Percentiles rank a stretch among this genome's conserved stretches.
phyloP scores from a whole-genome alignment of 331 rosid species.

The Quercus tomentella region DNA sequence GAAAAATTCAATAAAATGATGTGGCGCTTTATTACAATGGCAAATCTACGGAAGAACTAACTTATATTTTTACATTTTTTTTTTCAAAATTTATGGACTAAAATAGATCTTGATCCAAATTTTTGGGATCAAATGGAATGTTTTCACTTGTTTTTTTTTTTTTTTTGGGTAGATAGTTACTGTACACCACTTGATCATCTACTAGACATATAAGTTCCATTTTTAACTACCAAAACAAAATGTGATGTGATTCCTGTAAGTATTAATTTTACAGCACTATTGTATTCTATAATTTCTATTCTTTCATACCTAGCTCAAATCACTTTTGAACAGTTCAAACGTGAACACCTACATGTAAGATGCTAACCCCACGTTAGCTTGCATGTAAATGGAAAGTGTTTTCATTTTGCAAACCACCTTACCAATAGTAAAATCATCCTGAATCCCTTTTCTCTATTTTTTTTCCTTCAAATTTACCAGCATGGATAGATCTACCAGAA shows the following conservation, averaged over 20 bases:
- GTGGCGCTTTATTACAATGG: too few species aligned
- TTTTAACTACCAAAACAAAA: background rate
- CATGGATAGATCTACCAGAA: slow-evolving; percentile 51
- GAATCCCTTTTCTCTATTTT: background rate
- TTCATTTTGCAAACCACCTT: background rate
- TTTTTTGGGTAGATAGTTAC: background rate
- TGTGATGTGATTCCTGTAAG: background rate
- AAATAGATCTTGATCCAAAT: too few species aligned
- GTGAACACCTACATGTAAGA: slow-evolving; percentile 39
- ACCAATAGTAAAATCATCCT: background rate
- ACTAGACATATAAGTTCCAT: too few species aligned
- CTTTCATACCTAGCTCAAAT: background rate
- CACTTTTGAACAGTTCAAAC: slow-evolving; percentile 50
- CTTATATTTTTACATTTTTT: too few species aligned
- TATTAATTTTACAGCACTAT: background rate
- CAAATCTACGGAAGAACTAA: too few species aligned
- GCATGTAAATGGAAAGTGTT: slow-evolving; percentile 17
- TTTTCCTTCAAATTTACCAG: background rate
- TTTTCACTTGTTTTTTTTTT: background rate
- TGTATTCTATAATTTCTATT: too few species aligned
- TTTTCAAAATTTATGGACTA: too few species aligned
- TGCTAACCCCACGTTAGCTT: slow-evolving; percentile 32
- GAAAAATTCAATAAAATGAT: too few species aligned
- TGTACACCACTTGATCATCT: background rate
- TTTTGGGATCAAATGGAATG: too few species aligned